Percentiles rank a stretch among this genome's conserved stretches.
Conservation (phyloP, 495 filamentous ascomycete genomes). For the Trichoderma gamsii region DNA sequence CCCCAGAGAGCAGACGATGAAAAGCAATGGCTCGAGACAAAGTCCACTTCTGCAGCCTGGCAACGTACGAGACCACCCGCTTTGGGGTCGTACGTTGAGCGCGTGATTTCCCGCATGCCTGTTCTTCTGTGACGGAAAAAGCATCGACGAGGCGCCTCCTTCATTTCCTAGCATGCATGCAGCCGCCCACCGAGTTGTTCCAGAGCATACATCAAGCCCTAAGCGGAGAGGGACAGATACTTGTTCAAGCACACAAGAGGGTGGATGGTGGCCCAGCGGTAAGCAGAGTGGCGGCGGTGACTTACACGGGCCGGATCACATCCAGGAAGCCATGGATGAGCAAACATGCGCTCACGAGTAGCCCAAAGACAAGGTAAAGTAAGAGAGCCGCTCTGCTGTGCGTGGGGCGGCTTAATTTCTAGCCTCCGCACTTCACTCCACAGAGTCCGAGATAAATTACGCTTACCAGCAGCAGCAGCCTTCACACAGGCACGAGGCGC, state of each 20-base stretch:
- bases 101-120: slow-evolving; percentile 12
- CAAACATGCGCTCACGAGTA: no score
- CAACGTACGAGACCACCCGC: background rate
- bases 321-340: background rate
- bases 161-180: slow-evolving; percentile 6
- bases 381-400: slow-evolving; percentile 5
- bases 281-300: slow-evolving; percentile 7
- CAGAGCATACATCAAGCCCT: background rate
- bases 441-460: background rate
- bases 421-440: background rate
- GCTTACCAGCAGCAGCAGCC: background rate
- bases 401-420: slow-evolving; percentile 1
- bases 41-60: background rate
- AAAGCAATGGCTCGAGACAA: slow-evolving; percentile 2
- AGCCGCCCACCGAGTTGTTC: background rate
- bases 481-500: background rate
- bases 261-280: background rate
- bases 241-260: background rate
- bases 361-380: background rate
- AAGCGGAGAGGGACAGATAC: background rate
- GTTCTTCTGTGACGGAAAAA: slow-evolving; percentile 1
- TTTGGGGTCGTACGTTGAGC: slow-evolving; percentile 5
- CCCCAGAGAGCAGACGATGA: background rate
- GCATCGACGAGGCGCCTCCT: slow-evolving; percentile 7
- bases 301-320: slow-evolving; percentile 1